These are phyloP conservation scores for Actinomortierella ambigua DNA, from an alignment of 371 early-diverging fungal genomes.

Conservation along the genomic window DNA sequence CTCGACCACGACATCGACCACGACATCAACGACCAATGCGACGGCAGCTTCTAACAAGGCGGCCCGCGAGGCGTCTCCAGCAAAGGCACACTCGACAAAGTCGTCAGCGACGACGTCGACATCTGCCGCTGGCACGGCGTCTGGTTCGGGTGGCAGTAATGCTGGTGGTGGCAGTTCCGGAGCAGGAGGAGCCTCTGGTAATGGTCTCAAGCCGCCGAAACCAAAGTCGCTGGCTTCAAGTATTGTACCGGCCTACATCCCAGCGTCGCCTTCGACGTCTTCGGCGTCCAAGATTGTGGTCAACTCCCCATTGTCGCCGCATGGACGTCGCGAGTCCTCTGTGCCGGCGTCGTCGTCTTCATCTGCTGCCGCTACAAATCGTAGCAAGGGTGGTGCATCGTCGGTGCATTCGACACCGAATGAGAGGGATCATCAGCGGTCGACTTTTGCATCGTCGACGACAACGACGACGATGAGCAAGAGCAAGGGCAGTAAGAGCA, in stretches of 20 bases:
- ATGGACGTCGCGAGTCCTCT: slow-evolving; percentile 27
- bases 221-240: slow-evolving; percentile 16
- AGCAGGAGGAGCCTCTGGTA: too few relatives aligned
- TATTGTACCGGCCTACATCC: slow-evolving; percentile 37
- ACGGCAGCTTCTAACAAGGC: slow-evolving; percentile 13
- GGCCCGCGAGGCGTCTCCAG: background rate
- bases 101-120: too few relatives aligned
- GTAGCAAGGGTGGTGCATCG: background rate
- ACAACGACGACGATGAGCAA: slow-evolving; percentile 10
- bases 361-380: slow-evolving; percentile 14
- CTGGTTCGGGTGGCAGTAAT: background rate
- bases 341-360: slow-evolving; percentile 25
- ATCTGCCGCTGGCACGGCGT: background rate
- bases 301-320: slow-evolving; percentile 10
- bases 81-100: background rate
- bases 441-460: slow-evolving; percentile 7
- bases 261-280: slow-evolving; percentile 7
- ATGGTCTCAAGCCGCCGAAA: slow-evolving; percentile 20
- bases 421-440: background rate
- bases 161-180: too few relatives aligned
- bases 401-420: slow-evolving; percentile 20
- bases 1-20: slow-evolving; percentile 7
- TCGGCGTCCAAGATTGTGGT: background rate
- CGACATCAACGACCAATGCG: slow-evolving; percentile 3
- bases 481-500: too few relatives aligned